Percentiles rank a stretch among this genome's conserved stretches.
phyloP scores from a whole-genome alignment of 208 protist genomes.

The Trypanosomatidae sp. region DNA sequence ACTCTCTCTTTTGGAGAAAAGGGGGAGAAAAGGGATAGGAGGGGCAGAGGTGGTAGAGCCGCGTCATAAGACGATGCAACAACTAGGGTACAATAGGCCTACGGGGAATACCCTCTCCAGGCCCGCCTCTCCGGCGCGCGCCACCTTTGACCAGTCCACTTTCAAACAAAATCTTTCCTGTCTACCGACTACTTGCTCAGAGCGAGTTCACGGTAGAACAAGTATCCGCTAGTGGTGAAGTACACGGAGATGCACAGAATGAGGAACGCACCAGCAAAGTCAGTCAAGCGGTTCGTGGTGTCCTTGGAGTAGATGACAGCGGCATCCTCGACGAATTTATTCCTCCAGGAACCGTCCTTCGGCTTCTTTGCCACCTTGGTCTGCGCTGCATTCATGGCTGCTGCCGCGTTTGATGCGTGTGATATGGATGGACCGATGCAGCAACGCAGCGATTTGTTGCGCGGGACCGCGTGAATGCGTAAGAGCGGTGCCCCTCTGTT shows the following conservation, averaged over 20 bases:
- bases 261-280: conserved; percentile 70
- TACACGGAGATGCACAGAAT: conserved; percentile 74
- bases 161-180: neutral
- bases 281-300: conserved; percentile 60
- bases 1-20: neutral
- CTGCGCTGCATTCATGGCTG: neutral
- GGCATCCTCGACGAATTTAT: conserved; percentile 56
- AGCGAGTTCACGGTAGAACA: conserved; percentile 72
- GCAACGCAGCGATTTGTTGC: neutral
- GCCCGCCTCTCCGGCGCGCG: neutral
- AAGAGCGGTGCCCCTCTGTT: neutral
- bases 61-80: neutral
- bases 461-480: neutral
- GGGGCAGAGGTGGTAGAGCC: neutral
- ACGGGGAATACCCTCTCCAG: neutral
- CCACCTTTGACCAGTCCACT: neutral
- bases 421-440: neutral
- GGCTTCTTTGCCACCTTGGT: neutral
- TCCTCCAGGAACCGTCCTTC: conserved; percentile 18
- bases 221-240: conserved; percentile 71
- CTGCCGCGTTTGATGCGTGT: neutral
- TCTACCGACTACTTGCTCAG: conserved; percentile 21
- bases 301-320: conserved; percentile 63
- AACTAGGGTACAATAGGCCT: neutral
- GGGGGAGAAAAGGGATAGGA: neutral